A percentile compares a stretch with the other conserved stretches of the same genome.
These are phyloP conservation scores for Aegilops sharonensis DNA, from an alignment of 176 grass and related monocot species.

Conservation along the genomic window DNA sequence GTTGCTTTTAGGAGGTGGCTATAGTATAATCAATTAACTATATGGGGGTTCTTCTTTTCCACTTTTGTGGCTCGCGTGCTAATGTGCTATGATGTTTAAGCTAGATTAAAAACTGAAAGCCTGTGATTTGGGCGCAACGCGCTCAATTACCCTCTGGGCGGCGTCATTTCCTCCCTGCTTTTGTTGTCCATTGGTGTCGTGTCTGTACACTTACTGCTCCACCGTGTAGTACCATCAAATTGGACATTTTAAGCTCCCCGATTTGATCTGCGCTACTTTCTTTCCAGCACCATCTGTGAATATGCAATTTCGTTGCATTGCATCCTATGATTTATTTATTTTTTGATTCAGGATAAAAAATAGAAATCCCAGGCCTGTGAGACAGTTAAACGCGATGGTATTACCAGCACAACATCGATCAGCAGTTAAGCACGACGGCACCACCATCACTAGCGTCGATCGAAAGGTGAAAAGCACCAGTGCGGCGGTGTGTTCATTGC, in stretches of 20 bases:
- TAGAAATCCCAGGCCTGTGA: background rate
- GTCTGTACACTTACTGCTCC: background rate
- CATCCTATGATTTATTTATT: background rate
- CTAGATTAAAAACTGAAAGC: constrained; percentile 28
- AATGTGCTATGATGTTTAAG: constrained; percentile 43
- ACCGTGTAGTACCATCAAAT: constrained; percentile 19
- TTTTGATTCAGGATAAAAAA: background rate
- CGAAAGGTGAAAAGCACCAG: background rate
- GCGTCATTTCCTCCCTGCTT: background rate
- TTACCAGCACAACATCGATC: background rate
- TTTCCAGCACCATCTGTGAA: too few relatives aligned
- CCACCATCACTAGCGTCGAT: background rate
- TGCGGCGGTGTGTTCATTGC: background rate
- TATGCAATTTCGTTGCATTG: background rate
- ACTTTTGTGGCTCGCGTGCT: constrained; percentile 40
- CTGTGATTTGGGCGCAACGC: constrained; percentile 31
- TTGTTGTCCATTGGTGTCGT: background rate
- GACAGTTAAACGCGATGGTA: too few relatives aligned
- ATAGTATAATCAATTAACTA: constrained; percentile 18
- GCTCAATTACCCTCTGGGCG: constrained; percentile 12
- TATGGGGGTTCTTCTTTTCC: constrained; percentile 17
- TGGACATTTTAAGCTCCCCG: constrained; percentile 38
- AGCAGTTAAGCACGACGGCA: background rate
- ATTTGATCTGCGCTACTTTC: constrained; percentile 17
- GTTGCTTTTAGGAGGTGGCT: background rate